Percentiles rank a stretch among this genome's conserved stretches.
Evolutionary conservation across 1,284 basidiomycete species (phyloP).

Genomic region (Ganoderma leucocontextum): DNA sequence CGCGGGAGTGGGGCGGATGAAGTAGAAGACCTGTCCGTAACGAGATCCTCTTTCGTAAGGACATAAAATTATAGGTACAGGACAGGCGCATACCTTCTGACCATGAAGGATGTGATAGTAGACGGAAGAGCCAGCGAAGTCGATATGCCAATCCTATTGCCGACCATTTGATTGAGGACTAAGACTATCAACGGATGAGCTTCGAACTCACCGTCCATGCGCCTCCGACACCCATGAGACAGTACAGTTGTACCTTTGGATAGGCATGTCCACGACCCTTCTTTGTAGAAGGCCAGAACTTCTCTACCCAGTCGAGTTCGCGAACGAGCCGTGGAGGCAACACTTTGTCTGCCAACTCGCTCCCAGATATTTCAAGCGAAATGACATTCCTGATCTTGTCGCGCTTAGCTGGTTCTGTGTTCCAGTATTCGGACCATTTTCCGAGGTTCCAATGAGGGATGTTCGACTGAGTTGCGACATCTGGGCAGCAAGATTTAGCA

Average conservation of each 20-base stretch:
- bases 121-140: constrained; percentile 95
- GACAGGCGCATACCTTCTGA: constrained; percentile 64
- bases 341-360: constrained; percentile 63
- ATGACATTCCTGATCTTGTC: constrained; percentile 74
- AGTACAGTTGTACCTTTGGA: constrained; percentile 97
- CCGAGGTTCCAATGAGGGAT: constrained; percentile 87
- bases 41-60: constrained; percentile 20
- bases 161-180: constrained; percentile 21
- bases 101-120: constrained; percentile 92
- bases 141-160: constrained; percentile 94
- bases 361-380: constrained; percentile 49
- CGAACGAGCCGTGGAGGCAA: constrained; percentile 86
- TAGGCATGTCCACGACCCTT: constrained; percentile 80
- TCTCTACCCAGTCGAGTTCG: constrained; percentile 97
- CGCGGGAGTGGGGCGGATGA: constrained; percentile 88
- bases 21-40: constrained; percentile 83
- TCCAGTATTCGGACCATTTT: constrained; percentile 92
- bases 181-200: not conserved
- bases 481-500: constrained; percentile 47
- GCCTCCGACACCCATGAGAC: constrained; percentile 87
- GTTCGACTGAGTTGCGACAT: constrained; percentile 85
- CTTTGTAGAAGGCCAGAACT: constrained; percentile 86
- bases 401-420: constrained; percentile 65
- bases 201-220: constrained; percentile 85
- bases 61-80: not conserved